phyloP scores from a whole-genome alignment of 2,329 filamentous ascomycete genomes.

The Sporothrix phasma region DNA sequence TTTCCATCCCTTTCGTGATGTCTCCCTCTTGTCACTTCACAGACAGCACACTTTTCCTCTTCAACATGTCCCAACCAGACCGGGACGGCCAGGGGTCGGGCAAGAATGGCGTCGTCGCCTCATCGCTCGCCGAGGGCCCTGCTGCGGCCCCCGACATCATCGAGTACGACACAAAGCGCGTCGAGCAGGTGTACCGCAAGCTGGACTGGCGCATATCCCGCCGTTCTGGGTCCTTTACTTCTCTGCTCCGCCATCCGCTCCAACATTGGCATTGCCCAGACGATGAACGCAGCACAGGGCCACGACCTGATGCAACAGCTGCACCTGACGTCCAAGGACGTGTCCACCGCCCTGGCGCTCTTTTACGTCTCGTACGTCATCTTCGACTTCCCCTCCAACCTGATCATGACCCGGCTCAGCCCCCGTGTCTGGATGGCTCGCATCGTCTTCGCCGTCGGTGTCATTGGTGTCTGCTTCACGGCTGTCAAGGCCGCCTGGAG shows the following conservation, averaged over 20 bases:
- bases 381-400: conserved; percentile 80
- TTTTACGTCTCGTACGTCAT: conserved; percentile 91
- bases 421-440: conserved; percentile 87
- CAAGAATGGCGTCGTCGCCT: background rate
- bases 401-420: conserved; percentile 76
- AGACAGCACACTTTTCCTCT: background rate
- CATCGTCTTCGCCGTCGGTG: conserved; percentile 77
- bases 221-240: conserved; percentile 88
- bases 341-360: conserved; percentile 73
- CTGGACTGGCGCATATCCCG: conserved; percentile 51
- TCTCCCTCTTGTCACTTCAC: conserved; percentile 6
- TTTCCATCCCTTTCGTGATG: background rate
- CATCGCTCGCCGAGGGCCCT: background rate
- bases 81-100: background rate
- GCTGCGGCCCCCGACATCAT: background rate
- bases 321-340: conserved; percentile 60
- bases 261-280: conserved; percentile 88
- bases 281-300: conserved; percentile 64
- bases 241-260: conserved; percentile 85
- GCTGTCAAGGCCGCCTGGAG: conserved; percentile 77
- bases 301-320: conserved; percentile 71
- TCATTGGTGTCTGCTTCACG: conserved; percentile 75
- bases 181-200: conserved; percentile 30
- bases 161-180: conserved; percentile 10
- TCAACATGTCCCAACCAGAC: conserved; percentile 1